Percentiles rank a stretch among this genome's conserved stretches.
These are phyloP conservation scores for Eragrostis curvula DNA, from an alignment of 176 grass and related monocot genomes.

Conservation along the genomic window DNA sequence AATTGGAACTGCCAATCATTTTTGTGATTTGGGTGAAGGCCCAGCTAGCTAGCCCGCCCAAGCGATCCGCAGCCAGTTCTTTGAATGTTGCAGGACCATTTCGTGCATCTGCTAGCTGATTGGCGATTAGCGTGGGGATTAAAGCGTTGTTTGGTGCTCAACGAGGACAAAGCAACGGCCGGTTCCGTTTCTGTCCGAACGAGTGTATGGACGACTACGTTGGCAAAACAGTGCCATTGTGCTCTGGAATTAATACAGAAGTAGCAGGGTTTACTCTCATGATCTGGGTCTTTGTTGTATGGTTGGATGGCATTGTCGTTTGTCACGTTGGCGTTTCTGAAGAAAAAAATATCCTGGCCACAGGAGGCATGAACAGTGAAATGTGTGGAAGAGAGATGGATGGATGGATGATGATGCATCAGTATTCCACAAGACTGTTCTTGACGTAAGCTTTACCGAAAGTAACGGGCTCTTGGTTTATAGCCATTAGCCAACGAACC, in stretches of 20 bases:
- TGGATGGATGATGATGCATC: neutral
- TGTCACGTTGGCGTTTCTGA: neutral
- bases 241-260: neutral
- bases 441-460: slow-evolving; percentile 3
- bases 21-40: neutral
- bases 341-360: slow-evolving; percentile 3
- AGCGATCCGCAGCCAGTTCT: neutral
- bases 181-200: neutral
- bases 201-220: neutral
- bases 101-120: neutral
- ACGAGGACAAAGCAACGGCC: neutral
- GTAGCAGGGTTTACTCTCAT: neutral
- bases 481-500: neutral
- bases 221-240: neutral
- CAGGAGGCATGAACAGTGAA: neutral
- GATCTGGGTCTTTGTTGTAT: neutral
- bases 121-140: neutral
- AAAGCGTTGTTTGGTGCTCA: slow-evolving; percentile 24
- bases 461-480: neutral
- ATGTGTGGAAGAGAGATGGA: neutral
- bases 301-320: slow-evolving; percentile 11
- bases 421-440: neutral
- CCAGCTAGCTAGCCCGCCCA: too few relatives aligned
- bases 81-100: neutral
- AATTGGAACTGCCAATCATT: slow-evolving; percentile 10